Evolutionary conservation across 2,329 filamentous ascomycete genomes (phyloP).

Genomic region (Aureobasidium namibiae): DNA sequence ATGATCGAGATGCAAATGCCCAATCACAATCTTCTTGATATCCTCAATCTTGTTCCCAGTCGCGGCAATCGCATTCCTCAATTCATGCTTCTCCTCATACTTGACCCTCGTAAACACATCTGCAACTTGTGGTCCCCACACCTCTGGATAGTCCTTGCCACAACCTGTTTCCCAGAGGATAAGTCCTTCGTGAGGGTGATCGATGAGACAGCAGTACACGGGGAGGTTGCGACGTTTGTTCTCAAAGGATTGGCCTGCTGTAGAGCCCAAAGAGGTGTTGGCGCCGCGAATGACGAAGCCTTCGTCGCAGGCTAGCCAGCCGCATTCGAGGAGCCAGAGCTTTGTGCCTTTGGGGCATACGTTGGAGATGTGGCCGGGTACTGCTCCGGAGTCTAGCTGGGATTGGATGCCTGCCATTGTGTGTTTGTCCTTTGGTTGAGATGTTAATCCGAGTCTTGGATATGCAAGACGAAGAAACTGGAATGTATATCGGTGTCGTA

Average conservation of each 20-base stretch:
- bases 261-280: conserved; percentile 31
- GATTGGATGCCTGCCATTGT: conserved; percentile 20
- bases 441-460: not conserved
- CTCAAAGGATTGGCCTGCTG: conserved; percentile 27
- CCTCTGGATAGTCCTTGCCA: conserved; percentile 33
- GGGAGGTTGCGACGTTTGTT: conserved; percentile 36
- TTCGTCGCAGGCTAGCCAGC: conserved; percentile 39
- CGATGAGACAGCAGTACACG: conserved; percentile 36
- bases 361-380: conserved; percentile 26
- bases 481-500: not conserved
- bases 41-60: conserved; percentile 28
- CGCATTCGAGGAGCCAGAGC: conserved; percentile 39
- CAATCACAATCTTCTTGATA: conserved; percentile 30
- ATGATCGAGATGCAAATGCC: conserved; percentile 30
- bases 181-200: conserved; percentile 36
- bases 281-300: conserved; percentile 36
- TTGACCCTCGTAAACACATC: conserved; percentile 27
- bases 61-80: conserved; percentile 27
- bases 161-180: conserved; percentile 41
- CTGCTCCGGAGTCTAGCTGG: conserved; percentile 25
- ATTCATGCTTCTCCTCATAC: conserved; percentile 27
- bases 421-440: not conserved
- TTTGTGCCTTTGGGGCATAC: conserved; percentile 39
- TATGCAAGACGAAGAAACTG: not conserved
- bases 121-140: conserved; percentile 26